Evolutionary conservation across 2,329 filamentous ascomycete genomes (phyloP), one percentile per base, ranked within the genome.

Genomic region (Ophiocordyceps sinensis): DNA sequence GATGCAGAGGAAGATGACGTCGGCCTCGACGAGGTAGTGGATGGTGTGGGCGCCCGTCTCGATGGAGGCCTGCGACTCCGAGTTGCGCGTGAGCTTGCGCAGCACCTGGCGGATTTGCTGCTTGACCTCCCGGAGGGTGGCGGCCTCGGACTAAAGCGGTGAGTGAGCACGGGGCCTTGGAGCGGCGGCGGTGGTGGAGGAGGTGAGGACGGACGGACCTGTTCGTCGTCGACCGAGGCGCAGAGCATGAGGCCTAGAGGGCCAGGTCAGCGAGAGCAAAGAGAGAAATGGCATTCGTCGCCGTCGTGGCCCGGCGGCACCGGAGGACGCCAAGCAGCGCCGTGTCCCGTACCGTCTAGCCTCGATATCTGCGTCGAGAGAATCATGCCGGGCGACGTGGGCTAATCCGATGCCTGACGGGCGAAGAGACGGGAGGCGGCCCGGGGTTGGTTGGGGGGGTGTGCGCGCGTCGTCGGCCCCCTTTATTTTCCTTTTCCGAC

Each of bases 341-440:
- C 38, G 14, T 32, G 28, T 46, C 9, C 5, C 53, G 44, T 57
- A 91, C 87, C 89, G 66, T 96, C 91, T 40, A 96, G 75, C 63
- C 91, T 76, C 49, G 86, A 82, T 66, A 98, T 94, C 66, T 94
- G 85, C 41, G 89, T 98, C 54, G 88, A 91, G 61, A 77, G 78
- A 55, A 94, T 89, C 87, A 89, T 91, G 23, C 51, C 61, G 49
- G 34, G 36, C 40, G 5, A 23, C 12, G 17, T 37, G 19, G 4
- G 4, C 4, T 23, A 4, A 7, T 23, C 23, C 23, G 23, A 23
- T 23, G 23, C 23, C 23, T 4, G 23, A n/a, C 23, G 23, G 23
- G 34, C 7, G 12, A 15, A 34, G 8, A 30, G 36, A 43, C 35
- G 39, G n/a, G n/a, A 31, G 37, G 45, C 36, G 7, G 23, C 23